Conservation (phyloP, 352 stramenopile species). For the Elongisporangium senticosum region DNA sequence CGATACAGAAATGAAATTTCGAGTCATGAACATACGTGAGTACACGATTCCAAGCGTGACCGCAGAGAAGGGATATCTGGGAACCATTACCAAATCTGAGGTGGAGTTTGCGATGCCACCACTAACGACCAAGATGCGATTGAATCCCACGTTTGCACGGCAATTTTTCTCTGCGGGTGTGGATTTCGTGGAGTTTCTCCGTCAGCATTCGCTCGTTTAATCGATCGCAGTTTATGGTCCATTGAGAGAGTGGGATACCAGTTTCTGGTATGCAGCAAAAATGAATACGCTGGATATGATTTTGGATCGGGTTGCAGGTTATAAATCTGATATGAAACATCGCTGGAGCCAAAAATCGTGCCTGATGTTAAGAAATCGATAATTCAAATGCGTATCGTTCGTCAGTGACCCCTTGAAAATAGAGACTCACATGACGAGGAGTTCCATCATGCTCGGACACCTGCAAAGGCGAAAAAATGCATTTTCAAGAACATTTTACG, state of each 20-base stretch:
- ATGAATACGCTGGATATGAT: too few relatives aligned
- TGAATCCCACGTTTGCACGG: conserved; percentile 45
- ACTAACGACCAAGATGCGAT: conserved; percentile 42
- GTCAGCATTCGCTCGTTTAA: conserved; percentile 7
- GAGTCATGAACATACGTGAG: conserved; percentile 52
- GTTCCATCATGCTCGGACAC: too few relatives aligned
- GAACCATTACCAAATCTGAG: conserved; percentile 47
- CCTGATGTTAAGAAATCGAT: too few relatives aligned
- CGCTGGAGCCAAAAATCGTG: too few relatives aligned
- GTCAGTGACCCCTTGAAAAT: too few relatives aligned
- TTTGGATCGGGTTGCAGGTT: too few relatives aligned
- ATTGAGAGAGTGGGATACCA: neutral
- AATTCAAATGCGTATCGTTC: too few relatives aligned
- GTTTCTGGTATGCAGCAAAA: neutral
- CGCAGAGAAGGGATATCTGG: conserved; percentile 41
- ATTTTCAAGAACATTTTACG: too few relatives aligned
- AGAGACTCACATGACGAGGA: too few relatives aligned
- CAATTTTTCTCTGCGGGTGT: conserved; percentile 51
- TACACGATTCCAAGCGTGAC: conserved; percentile 44
- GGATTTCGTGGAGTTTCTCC: conserved; percentile 64
- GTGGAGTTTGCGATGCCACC: conserved; percentile 57
- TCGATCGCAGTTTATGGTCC: neutral
- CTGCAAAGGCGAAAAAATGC: too few relatives aligned
- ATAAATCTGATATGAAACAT: too few relatives aligned
- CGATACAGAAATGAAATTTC: conserved; percentile 24